A percentile compares a stretch with the other conserved stretches of the same genome.
These are phyloP conservation scores for Trametes coccinea DNA, from an alignment of 768 basidiomycete genomes.

Conservation along the genomic window DNA sequence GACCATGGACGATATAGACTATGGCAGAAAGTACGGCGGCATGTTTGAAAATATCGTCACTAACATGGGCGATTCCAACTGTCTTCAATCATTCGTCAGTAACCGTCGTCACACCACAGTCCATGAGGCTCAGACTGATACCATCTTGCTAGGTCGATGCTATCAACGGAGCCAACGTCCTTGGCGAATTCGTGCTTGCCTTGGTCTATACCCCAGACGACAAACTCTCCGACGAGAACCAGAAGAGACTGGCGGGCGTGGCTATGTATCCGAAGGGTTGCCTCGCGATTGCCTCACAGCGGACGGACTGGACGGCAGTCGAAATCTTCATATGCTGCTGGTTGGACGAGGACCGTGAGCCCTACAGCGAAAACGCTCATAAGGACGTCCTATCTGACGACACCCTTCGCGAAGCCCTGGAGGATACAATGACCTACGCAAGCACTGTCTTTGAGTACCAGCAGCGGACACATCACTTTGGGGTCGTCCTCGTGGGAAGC, in stretches of 20 bases:
- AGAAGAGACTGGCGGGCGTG: background rate
- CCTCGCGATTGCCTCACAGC: background rate
- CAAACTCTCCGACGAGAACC: too few species aligned
- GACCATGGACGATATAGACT: too few species aligned
- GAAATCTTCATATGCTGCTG: background rate
- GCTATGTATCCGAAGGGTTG: background rate
- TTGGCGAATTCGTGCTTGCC: too few species aligned
- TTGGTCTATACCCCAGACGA: too few species aligned
- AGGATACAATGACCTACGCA: background rate
- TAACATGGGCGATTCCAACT: too few species aligned
- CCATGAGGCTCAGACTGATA: too few species aligned
- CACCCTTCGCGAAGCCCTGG: background rate
- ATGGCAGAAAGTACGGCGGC: too few species aligned
- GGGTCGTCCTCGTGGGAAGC: background rate
- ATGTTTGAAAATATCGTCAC: too few species aligned
- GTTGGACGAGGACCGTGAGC: background rate
- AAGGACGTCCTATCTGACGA: background rate
- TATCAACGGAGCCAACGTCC: too few species aligned
- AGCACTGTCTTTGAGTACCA: background rate
- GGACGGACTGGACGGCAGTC: background rate
- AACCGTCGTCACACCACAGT: too few species aligned
- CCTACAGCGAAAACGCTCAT: background rate
- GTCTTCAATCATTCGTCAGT: too few species aligned
- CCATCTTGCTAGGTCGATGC: too few species aligned
- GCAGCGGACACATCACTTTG: conserved; percentile 5